A percentile compares a stretch with the other conserved stretches of the same genome.
Conservation (phyloP, 2,329 filamentous ascomycete species). For the Thermoascus crustaceus region DNA sequence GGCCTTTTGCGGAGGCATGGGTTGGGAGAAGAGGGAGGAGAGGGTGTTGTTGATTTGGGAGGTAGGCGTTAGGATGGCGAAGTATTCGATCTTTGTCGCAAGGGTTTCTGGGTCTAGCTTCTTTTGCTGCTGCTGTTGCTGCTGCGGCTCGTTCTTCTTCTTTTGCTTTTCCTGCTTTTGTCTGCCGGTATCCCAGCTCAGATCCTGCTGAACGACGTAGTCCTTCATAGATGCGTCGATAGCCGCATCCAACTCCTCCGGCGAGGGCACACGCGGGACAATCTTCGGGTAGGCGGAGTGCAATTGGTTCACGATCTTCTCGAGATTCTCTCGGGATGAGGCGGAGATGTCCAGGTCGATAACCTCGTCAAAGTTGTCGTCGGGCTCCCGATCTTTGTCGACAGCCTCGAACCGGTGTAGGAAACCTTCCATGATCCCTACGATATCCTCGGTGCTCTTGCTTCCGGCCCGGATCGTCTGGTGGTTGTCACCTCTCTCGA, state of each 20-base stretch:
- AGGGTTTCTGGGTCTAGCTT: slow-evolving; percentile 25
- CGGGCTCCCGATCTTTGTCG: slow-evolving; percentile 58
- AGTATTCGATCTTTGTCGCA: slow-evolving; percentile 57
- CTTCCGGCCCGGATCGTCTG: slow-evolving; percentile 89
- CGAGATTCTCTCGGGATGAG: slow-evolving; percentile 77
- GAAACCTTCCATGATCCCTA: slow-evolving; percentile 93
- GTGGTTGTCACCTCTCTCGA: slow-evolving; percentile 87
- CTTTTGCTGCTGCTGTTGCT: slow-evolving; percentile 15
- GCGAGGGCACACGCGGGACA: slow-evolving; percentile 55
- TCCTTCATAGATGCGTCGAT: slow-evolving; percentile 66
- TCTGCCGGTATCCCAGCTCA: slow-evolving; percentile 51
- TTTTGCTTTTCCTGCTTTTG: slow-evolving; percentile 40
- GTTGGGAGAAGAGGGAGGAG: slow-evolving; percentile 57
- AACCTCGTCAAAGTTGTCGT: slow-evolving; percentile 71
- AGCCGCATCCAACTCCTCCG: slow-evolving; percentile 69
- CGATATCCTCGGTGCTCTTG: slow-evolving; percentile 63
- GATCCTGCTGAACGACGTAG: slow-evolving; percentile 69
- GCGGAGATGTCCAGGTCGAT: slow-evolving; percentile 74
- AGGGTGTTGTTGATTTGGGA: slow-evolving; percentile 51
- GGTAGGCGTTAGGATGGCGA: slow-evolving; percentile 50
- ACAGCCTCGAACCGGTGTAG: slow-evolving; percentile 75
- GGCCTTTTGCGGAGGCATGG: slow-evolving; percentile 45
- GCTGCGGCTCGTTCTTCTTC: slow-evolving; percentile 14
- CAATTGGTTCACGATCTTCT: slow-evolving; percentile 64
- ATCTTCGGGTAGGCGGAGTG: slow-evolving; percentile 72